Evolutionary conservation across 495 filamentous ascomycete genomes (phyloP).

Genomic region (Aspergillus carlsbadensis): DNA sequence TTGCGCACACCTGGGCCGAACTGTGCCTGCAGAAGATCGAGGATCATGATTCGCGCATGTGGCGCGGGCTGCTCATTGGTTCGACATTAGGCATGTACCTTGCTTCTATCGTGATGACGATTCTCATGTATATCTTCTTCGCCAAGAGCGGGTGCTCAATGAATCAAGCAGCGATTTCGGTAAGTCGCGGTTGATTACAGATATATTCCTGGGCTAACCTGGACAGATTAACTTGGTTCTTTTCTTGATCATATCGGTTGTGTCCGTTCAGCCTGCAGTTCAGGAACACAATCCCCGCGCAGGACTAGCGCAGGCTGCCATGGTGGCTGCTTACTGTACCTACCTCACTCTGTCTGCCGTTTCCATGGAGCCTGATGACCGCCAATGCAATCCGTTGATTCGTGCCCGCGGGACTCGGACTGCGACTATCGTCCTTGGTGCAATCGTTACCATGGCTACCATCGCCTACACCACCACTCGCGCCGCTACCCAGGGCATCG

Average conservation of each 20-base stretch:
- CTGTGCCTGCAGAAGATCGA: slow-evolving; percentile 94
- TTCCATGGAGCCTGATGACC: slow-evolving; percentile 96
- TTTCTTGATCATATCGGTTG: slow-evolving; percentile 73
- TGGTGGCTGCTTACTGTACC: slow-evolving; percentile 97
- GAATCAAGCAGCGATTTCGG: slow-evolving; percentile 81
- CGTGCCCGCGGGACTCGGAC: slow-evolving; percentile 87
- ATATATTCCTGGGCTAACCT: slow-evolving; percentile 18
- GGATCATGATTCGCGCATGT: slow-evolving; percentile 75
- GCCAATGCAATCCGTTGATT: slow-evolving; percentile 88
- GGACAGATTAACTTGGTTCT: slow-evolving; percentile 77
- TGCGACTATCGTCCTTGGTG: slow-evolving; percentile 84
- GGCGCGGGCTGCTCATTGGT: slow-evolving; percentile 84
- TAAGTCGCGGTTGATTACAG: slow-evolving; percentile 26
- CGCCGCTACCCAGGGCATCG: slow-evolving; percentile 91
- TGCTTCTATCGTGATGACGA: slow-evolving; percentile 84
- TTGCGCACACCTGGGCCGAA: slow-evolving; percentile 98
- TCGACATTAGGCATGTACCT: slow-evolving; percentile 95
- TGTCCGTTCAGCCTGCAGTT: slow-evolving; percentile 87
- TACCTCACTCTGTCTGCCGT: slow-evolving; percentile 98
- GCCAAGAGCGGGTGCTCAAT: slow-evolving; percentile 79
- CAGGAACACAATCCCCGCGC: slow-evolving; percentile 93
- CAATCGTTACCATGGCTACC: slow-evolving; percentile 94
- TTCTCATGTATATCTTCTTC: slow-evolving; percentile 97
- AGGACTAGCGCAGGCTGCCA: slow-evolving; percentile 92
- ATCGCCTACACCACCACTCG: slow-evolving; percentile 97